These are phyloP conservation scores for Auriculariales sp. DNA, from an alignment of 768 basidiomycete genomes.

Conservation along the genomic window DNA sequence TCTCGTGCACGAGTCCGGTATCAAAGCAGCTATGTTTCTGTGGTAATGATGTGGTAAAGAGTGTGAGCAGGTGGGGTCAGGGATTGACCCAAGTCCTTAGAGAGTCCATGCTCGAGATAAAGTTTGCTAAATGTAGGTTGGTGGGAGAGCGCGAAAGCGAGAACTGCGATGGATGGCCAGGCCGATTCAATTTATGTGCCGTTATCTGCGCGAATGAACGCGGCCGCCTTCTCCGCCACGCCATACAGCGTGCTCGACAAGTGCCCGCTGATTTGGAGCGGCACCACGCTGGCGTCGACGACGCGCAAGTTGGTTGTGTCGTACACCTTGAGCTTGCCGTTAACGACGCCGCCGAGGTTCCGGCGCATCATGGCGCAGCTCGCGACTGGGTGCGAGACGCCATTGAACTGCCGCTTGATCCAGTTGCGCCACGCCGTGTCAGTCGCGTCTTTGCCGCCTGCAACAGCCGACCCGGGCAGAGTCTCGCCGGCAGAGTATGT, in stretches of 20 bases:
- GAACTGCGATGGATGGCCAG: too few species aligned
- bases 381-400: slow-evolving; percentile 35
- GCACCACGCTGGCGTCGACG: slow-evolving; percentile 35
- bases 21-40: too few species aligned
- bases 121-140: too few species aligned
- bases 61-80: too few species aligned
- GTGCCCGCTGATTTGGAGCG: slow-evolving; percentile 33
- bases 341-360: slow-evolving; percentile 15
- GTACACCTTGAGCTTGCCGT: slow-evolving; percentile 9
- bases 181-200: too few species aligned
- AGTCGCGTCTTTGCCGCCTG: slow-evolving; percentile 27
- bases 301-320: slow-evolving; percentile 25
- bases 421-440: slow-evolving; percentile 32
- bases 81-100: too few species aligned
- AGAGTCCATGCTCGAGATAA: too few species aligned
- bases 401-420: slow-evolving; percentile 26
- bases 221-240: slow-evolving; percentile 39
- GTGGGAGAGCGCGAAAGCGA: too few species aligned
- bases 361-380: slow-evolving; percentile 23
- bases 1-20: too few species aligned
- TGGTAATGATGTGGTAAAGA: too few species aligned
- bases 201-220: not conserved
- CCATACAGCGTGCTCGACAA: slow-evolving; percentile 34
- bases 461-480: slow-evolving; percentile 28
- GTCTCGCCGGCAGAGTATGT: slow-evolving; percentile 27